Evolutionary conservation across 202 grass and related monocot genomes (phyloP).

Genomic region (Tripidium arundinaceum): DNA sequence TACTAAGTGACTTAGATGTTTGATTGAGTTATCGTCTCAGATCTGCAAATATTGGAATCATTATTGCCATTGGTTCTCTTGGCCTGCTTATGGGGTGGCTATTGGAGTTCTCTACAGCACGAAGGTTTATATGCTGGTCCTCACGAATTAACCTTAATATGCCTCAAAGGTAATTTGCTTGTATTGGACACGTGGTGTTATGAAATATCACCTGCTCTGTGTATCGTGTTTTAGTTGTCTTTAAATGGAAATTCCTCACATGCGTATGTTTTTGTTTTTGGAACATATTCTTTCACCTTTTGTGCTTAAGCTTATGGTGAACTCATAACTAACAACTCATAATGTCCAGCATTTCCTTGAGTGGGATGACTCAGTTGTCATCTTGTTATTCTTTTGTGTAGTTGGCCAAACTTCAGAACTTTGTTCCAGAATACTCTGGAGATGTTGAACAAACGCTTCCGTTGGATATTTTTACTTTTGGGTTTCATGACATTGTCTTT

Average conservation of each 20-base stretch:
- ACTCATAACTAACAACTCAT: neutral
- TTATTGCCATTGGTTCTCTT: slow-evolving; percentile 86
- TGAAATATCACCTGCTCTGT: neutral
- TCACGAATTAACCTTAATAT: slow-evolving; percentile 59
- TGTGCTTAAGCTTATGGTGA: neutral
- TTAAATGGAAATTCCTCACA: slow-evolving; percentile 11
- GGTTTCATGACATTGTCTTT: slow-evolving; percentile 76
- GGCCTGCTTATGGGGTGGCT: slow-evolving; percentile 87
- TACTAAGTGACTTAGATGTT: neutral
- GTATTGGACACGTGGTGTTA: neutral
- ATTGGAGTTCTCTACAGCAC: slow-evolving; percentile 73
- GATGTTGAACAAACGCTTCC: slow-evolving; percentile 74
- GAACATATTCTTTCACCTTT: neutral
- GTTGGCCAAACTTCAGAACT: slow-evolving; percentile 59
- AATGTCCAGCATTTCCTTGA: slow-evolving; percentile 14
- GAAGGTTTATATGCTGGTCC: slow-evolving; percentile 55
- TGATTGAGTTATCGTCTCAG: slow-evolving; percentile 41
- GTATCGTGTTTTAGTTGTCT: neutral
- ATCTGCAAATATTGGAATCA: slow-evolving; percentile 83
- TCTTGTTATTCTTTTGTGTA: slow-evolving; percentile 33
- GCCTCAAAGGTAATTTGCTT: slow-evolving; percentile 48
- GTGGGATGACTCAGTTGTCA: slow-evolving; percentile 24
- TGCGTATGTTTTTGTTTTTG: slow-evolving; percentile 7
- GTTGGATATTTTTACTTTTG: slow-evolving; percentile 66
- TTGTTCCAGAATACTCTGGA: slow-evolving; percentile 63